Evolutionary conservation across 2,329 filamentous ascomycete species (phyloP), one percentile per base, ranked within the genome.

Genomic region (Aspergillus fumigatus): DNA sequence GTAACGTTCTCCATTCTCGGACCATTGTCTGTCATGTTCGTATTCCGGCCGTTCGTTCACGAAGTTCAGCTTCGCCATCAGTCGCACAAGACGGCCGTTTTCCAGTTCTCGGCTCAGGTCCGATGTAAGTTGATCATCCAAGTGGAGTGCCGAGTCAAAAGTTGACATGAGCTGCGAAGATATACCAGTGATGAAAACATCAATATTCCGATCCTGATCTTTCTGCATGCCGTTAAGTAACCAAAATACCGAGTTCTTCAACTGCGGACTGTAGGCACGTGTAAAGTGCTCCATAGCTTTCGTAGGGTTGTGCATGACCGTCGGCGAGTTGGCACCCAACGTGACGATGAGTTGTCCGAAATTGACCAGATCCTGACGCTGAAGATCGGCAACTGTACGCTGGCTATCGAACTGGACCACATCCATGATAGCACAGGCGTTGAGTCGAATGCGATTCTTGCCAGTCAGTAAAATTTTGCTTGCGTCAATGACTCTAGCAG

Each of bases 21-120:
- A 90, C 93, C 94, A 99, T 50, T 84, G 80, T 0, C 82, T 78
- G 59, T 92, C 88, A 43, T 86, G 85, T 53, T 90, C 89, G 59
- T 89, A 88, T 68, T 97, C 93, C 1, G 88, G 90, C 10, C 94
- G 86, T 73, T 99, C 94, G 67, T 94, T 94, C 70, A 99, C 86
- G 56, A 89, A 83, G 59, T 90, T 90, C 45, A 99, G 79, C 72
- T 99, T 99, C 67, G 92, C 80, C 57, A 89, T 75, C 11, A 96
- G 79, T 17, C 94, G 89, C 27, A 91, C 88, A 1, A 95, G 76
- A 11, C 94, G 86, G 9, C 88, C 92, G 65, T 97, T 97, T 70
- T 97, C 94, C 5, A 97, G 82, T 71, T 97, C 93, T 40, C 87
- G 84, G 63, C 82, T 85, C 26, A 97, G 79, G 52, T 90, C 85